Base-by-base conservation (phyloP, 208 protist species). In the Phytomonas sp. region DNA sequence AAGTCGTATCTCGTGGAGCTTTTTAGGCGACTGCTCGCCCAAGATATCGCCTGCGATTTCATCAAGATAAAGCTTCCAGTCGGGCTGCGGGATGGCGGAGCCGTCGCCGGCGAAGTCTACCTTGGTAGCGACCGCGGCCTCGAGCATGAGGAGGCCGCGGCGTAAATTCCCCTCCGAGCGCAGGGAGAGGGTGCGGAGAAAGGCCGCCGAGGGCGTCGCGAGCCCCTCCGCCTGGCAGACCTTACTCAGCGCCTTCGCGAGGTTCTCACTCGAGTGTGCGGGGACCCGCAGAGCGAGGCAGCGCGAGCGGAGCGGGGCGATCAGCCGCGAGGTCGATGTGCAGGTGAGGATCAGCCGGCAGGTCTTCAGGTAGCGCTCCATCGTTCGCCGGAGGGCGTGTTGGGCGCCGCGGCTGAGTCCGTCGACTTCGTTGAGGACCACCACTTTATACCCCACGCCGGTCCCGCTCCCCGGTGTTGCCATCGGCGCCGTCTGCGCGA, bases 291-390 rank as follows among this genome's bases (percentile, higher is more conserved):
- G 80, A 34, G 81, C 84, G 0, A 99, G 79, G 78, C 99, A 99
- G 26, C 99, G 92, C 30, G 92, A 98, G 14, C 97, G 87, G 29
- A 99, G 86, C 31, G 99, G 98, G 7, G 97, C 87, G 52, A 99
- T 98, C 12, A 99, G 86, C 29, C 91, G 97, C 26, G 84, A 94
- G 14, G 94, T 97, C 29, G 87, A 93, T 67, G 92, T 98, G 78
- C 95, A 98, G 62, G 92, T 84, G 11, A 99, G 83, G 14, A 99
- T 92, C 8, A 99, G 75, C 2, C 99, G 88, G 79, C 98, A 99
- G 0, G 90, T 98, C 23, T 79, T 74, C 66, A 97, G 93, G 89
- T 99, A 99, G 77, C 99, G 99, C 75, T 99, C 99, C 99, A 99
- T 99, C 19, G 98, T 99, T 32, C 99, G 96, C 31, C 99, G 92